A percentile compares a stretch with the other conserved stretches of the same genome.
Conservation (phyloP, 345 rosid species). For the Eucalyptus erythrocorys region DNA sequence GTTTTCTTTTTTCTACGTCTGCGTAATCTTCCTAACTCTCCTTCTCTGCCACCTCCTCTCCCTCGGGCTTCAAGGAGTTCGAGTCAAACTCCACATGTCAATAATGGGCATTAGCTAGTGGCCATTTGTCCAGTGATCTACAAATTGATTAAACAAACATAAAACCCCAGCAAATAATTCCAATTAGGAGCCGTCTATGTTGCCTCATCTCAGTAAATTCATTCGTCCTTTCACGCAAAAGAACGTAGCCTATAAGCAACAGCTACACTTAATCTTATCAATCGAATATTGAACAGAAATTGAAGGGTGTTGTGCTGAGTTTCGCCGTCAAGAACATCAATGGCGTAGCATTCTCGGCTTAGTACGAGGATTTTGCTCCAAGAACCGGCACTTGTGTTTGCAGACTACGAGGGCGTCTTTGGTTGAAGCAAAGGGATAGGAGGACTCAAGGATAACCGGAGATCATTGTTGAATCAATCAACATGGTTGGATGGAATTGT, state of each 20-base stretch:
- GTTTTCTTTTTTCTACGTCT: too few relatives aligned
- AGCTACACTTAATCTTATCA: background rate
- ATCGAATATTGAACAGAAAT: background rate
- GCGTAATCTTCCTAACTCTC: background rate
- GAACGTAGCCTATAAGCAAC: background rate
- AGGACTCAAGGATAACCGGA: background rate
- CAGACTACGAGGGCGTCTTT: constrained; percentile 56
- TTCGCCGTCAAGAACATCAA: constrained; percentile 40
- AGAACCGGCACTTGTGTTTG: constrained; percentile 34
- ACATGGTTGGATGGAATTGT: background rate
- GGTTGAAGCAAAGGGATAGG: constrained; percentile 22
- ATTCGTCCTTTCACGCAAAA: background rate
- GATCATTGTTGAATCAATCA: background rate
- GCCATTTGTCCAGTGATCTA: background rate
- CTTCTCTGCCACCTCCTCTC: background rate
- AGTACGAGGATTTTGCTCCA: constrained; percentile 42
- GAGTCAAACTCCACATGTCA: too few relatives aligned
- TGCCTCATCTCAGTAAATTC: background rate
- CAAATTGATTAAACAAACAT: too few relatives aligned
- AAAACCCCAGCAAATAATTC: background rate
- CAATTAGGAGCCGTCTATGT: background rate
- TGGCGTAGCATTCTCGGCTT: constrained; percentile 32
- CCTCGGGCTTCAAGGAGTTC: background rate
- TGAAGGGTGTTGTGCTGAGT: constrained; percentile 43
- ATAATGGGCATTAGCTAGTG: background rate